Evolutionary conservation across 306 rosid species (phyloP).

Genomic region (Pyrus communis): DNA sequence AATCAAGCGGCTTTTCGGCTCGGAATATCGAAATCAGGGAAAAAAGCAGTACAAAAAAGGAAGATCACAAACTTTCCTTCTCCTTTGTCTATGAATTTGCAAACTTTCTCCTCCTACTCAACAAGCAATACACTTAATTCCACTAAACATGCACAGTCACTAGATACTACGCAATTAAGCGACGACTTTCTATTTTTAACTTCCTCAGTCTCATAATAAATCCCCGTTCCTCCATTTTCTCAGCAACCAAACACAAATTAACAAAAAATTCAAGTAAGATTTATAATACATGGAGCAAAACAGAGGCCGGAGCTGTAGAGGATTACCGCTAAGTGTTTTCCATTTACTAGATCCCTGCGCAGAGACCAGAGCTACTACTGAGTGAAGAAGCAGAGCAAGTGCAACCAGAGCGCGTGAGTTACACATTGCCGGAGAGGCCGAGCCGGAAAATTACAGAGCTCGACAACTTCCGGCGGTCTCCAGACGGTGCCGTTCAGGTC

Average conservation of each 20-base stretch:
- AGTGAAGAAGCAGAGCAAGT: slow-evolving; percentile 39
- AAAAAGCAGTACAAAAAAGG: not conserved
- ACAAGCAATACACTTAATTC: not conserved
- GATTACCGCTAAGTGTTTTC: slow-evolving; percentile 62
- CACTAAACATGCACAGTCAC: not conserved
- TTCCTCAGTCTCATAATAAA: not conserved
- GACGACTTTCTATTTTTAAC: not conserved
- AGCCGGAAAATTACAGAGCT: slow-evolving; percentile 20
- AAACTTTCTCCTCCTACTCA: not conserved
- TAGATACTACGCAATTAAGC: not conserved
- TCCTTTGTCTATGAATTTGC: not conserved
- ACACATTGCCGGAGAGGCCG: slow-evolving; percentile 42
- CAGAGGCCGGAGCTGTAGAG: not conserved
- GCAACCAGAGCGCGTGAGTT: slow-evolving; percentile 40
- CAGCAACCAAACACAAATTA: not conserved
- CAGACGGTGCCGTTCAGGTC: slow-evolving; percentile 9
- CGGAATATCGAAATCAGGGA: not conserved
- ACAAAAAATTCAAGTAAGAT: not conserved
- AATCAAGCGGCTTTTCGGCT: not conserved
- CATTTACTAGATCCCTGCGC: slow-evolving; percentile 72
- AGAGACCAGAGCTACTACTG: slow-evolving; percentile 35
- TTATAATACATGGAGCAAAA: not conserved
- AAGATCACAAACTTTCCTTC: not conserved
- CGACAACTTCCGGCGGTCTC: not conserved
- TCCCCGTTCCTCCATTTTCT: not conserved